Evolutionary conservation across 2,329 filamentous ascomycete species (phyloP).

Genomic region (Ophiostoma tasmaniense): DNA sequence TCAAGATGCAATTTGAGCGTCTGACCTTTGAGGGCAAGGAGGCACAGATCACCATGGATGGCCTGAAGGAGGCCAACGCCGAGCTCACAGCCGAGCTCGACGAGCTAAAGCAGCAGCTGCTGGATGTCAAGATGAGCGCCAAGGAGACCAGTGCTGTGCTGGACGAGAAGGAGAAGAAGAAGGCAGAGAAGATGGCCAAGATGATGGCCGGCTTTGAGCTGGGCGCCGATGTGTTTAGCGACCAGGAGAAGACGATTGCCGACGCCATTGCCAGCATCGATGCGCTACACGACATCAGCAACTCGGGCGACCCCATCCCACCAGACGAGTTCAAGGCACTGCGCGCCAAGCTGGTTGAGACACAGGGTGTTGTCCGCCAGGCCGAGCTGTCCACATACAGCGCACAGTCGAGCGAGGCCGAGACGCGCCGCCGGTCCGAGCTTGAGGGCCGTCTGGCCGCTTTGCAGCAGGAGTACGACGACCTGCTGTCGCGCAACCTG

Average conservation of each 20-base stretch:
- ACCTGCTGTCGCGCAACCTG: constrained; percentile 70
- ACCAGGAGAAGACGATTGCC: constrained; percentile 79
- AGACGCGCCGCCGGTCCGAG: constrained; percentile 62
- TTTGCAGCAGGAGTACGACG: constrained; percentile 76
- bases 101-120: constrained; percentile 88
- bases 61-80: constrained; percentile 87
- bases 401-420: constrained; percentile 52
- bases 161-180: constrained; percentile 97
- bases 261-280: constrained; percentile 80
- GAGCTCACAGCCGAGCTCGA: constrained; percentile 89
- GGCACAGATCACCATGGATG: constrained; percentile 94
- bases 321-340: constrained; percentile 74
- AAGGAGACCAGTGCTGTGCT: constrained; percentile 84
- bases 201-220: constrained; percentile 99
- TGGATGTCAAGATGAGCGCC: constrained; percentile 93
- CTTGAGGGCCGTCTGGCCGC: constrained; percentile 67
- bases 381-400: constrained; percentile 80
- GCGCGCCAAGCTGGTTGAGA: constrained; percentile 71
- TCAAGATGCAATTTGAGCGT: constrained; percentile 95
- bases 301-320: constrained; percentile 67
- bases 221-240: constrained; percentile 83
- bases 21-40: constrained; percentile 95
- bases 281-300: constrained; percentile 64
- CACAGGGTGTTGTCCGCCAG: constrained; percentile 85
- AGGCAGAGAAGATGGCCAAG: constrained; percentile 98